phyloP scores from a whole-genome alignment of 2,329 filamentous ascomycete genomes.

The Penicillium olsonii region DNA sequence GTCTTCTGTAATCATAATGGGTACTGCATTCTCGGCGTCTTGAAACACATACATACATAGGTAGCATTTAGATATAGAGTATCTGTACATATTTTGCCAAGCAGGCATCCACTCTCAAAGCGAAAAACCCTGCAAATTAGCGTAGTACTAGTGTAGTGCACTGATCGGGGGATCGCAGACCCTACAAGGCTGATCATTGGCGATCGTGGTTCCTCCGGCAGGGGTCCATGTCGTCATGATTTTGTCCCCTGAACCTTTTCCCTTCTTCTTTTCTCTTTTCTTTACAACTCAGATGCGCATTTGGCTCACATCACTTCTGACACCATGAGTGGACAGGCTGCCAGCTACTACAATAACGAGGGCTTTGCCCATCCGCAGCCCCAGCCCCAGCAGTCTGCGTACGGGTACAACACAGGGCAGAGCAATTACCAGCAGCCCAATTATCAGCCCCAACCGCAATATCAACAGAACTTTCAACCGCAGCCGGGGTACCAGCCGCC shows the following conservation, averaged over 20 bases:
- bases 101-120: conserved; percentile 1
- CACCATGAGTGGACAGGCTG: conserved; percentile 41
- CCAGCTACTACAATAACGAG: conserved; percentile 39
- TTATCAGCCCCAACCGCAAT: conserved; percentile 4
- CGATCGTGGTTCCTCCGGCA: conserved; percentile 1
- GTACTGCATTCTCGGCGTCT: conserved; percentile 21
- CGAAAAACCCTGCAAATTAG: not conserved
- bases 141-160: not conserved
- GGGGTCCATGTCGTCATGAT: conserved; percentile 23
- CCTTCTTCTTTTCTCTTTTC: conserved; percentile 6
- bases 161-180: conserved; percentile 2
- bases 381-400: conserved; percentile 7
- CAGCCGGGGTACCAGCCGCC: conserved; percentile 11
- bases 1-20: conserved; percentile 23
- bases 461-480: conserved; percentile 3
- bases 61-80: conserved; percentile 2
- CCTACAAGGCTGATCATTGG: conserved; percentile 7
- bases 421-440: conserved; percentile 10
- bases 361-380: conserved; percentile 22
- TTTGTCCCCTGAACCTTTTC: conserved; percentile 9
- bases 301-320: conserved; percentile 4
- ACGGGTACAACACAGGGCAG: conserved; percentile 7
- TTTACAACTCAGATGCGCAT: not conserved
- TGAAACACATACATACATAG: conserved; percentile 6
- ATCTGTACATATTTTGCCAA: conserved; percentile 2